Conservation (phyloP, 2,329 filamentous ascomycete species). For the Botrytis porri region DNA sequence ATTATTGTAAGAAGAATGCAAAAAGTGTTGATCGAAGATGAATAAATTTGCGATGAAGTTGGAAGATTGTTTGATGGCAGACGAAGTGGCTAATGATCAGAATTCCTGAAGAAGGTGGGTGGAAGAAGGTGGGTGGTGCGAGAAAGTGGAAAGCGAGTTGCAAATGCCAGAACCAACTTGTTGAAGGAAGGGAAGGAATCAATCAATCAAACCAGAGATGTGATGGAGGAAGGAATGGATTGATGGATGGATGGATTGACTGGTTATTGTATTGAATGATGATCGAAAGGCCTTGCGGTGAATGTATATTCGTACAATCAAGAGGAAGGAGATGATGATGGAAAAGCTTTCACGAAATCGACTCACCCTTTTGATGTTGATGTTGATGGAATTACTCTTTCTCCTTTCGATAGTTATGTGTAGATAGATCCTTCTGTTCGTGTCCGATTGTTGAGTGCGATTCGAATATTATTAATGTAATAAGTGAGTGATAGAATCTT, state of each 20-base stretch:
- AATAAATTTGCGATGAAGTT: background rate
- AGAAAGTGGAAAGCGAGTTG: background rate
- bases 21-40: constrained; percentile 15
- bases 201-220: background rate
- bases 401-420: background rate
- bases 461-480: constrained; percentile 13
- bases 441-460: background rate
- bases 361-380: constrained; percentile 12
- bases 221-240: background rate
- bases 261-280: background rate
- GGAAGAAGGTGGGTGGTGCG: too few species aligned
- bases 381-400: constrained; percentile 2
- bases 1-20: constrained; percentile 17
- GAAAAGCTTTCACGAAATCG: background rate
- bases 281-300: background rate
- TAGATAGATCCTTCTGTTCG: background rate
- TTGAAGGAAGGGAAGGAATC: constrained; percentile 2
- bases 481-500: constrained; percentile 8
- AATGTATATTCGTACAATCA: background rate
- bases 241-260: background rate
- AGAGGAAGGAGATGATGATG: background rate
- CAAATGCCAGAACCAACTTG: background rate
- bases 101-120: constrained; percentile 4
- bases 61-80: background rate
- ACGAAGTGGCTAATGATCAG: background rate